Evolutionary conservation across 2,329 filamentous ascomycete species (phyloP).

Genomic region (Calonectria henricotiae): DNA sequence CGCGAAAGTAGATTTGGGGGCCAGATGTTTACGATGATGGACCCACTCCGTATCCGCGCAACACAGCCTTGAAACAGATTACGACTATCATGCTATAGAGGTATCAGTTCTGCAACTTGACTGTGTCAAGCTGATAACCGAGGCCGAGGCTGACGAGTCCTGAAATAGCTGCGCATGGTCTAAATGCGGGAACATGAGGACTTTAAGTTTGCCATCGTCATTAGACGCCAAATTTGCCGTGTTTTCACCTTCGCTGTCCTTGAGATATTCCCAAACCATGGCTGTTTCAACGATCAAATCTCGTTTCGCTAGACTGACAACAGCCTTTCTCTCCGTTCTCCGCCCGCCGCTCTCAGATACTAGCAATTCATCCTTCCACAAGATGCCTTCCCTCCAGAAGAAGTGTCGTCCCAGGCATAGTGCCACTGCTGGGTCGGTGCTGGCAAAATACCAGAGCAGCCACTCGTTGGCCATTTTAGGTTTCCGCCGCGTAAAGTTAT

Average conservation of each 20-base stretch:
- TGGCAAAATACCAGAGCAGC: slow-evolving; percentile 81
- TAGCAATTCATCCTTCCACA: slow-evolving; percentile 79
- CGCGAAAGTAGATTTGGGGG: slow-evolving; percentile 38
- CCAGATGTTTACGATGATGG: slow-evolving; percentile 12
- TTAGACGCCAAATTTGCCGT: slow-evolving; percentile 42
- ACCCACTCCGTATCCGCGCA: slow-evolving; percentile 13
- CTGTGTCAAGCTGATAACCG: slow-evolving; percentile 54
- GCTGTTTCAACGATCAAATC: slow-evolving; percentile 78
- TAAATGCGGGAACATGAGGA: slow-evolving; percentile 73
- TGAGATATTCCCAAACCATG: slow-evolving; percentile 72
- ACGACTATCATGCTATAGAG: slow-evolving; percentile 29
- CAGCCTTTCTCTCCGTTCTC: slow-evolving; percentile 61
- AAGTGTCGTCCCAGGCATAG: slow-evolving; percentile 77
- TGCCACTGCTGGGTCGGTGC: slow-evolving; percentile 77
- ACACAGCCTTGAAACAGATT: slow-evolving; percentile 14
- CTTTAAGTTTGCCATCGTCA: slow-evolving; percentile 62
- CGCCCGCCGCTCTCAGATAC: slow-evolving; percentile 37
- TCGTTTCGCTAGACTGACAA: slow-evolving; percentile 72
- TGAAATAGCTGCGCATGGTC: slow-evolving; percentile 79
- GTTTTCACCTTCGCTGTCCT: slow-evolving; percentile 32
- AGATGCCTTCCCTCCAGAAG: slow-evolving; percentile 80
- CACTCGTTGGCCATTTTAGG: slow-evolving; percentile 77
- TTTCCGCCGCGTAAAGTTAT: slow-evolving; percentile 76
- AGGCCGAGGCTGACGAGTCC: slow-evolving; percentile 49
- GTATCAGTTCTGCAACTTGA: slow-evolving; percentile 48